Conservation (phyloP, 2,329 filamentous ascomycete species). For the Penicillium sp. region DNA sequence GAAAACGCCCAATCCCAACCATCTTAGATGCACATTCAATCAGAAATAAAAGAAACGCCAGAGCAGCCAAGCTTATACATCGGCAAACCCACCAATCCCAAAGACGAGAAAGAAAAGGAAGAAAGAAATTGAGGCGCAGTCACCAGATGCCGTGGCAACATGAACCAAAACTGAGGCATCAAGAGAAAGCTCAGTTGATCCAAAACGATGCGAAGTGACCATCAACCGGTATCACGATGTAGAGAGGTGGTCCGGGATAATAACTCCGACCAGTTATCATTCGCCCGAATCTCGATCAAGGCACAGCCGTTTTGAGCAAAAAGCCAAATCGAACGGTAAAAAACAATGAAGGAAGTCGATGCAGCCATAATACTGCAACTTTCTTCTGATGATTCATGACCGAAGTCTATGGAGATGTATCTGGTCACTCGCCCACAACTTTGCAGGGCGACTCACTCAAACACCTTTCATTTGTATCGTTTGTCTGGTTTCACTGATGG, state of each 20-base stretch:
- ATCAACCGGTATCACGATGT: too few species aligned
- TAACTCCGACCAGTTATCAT: slow-evolving; percentile 13
- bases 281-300: slow-evolving; percentile 2
- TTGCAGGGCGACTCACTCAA: neutral
- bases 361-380: neutral
- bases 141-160: neutral
- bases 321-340: slow-evolving; percentile 12
- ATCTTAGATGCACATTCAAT: slow-evolving; percentile 16
- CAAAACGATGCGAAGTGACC: too few species aligned
- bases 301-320: neutral
- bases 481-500: slow-evolving; percentile 1
- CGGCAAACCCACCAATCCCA: neutral
- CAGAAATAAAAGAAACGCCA: slow-evolving; percentile 7
- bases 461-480: neutral
- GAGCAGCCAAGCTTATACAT: neutral
- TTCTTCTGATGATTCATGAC: neutral
- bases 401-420: neutral
- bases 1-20: slow-evolving; percentile 18
- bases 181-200: neutral
- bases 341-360: neutral
- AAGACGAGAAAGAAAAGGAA: neutral
- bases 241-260: slow-evolving; percentile 7
- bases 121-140: neutral
- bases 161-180: neutral
- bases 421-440: neutral